These are phyloP conservation scores for Capsicum pubescens DNA, from an alignment of 257 asterid species.

Conservation along the genomic window DNA sequence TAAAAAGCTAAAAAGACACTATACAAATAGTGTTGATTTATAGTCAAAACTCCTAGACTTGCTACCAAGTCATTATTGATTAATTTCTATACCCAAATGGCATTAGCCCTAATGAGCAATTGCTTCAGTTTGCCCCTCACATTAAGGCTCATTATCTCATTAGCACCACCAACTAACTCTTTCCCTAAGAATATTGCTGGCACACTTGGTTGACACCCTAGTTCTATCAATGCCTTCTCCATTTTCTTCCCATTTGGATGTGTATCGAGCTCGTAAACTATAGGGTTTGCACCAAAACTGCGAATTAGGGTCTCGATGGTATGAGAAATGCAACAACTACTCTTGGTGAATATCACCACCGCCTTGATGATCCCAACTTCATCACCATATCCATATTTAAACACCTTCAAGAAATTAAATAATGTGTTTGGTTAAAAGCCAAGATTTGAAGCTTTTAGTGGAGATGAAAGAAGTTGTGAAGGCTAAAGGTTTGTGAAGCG, in stretches of 20 bases:
- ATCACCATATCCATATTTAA: not conserved
- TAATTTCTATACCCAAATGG: too few relatives aligned
- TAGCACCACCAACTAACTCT: too few relatives aligned
- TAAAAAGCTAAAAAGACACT: too few relatives aligned
- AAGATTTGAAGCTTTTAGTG: not conserved
- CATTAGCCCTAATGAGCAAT: too few relatives aligned
- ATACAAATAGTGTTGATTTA: too few relatives aligned
- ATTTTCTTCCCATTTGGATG: not conserved
- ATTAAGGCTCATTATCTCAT: too few relatives aligned
- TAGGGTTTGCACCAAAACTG: not conserved
- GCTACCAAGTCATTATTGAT: too few relatives aligned
- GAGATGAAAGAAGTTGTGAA: not conserved
- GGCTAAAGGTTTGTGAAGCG: not conserved
- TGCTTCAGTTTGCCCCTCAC: too few relatives aligned
- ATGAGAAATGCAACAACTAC: slow-evolving; percentile 11
- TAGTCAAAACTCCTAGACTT: too few relatives aligned
- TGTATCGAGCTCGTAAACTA: not conserved
- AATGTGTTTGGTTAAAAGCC: not conserved
- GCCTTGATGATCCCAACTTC: not conserved
- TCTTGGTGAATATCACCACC: not conserved
- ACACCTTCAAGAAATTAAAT: not conserved
- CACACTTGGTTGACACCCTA: too few relatives aligned
- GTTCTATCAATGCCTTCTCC: too few relatives aligned
- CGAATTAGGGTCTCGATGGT: not conserved
- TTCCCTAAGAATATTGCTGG: too few relatives aligned